Evolutionary conservation across 2,329 filamentous ascomycete genomes (phyloP).

Genomic region (Aspergillus persii): DNA sequence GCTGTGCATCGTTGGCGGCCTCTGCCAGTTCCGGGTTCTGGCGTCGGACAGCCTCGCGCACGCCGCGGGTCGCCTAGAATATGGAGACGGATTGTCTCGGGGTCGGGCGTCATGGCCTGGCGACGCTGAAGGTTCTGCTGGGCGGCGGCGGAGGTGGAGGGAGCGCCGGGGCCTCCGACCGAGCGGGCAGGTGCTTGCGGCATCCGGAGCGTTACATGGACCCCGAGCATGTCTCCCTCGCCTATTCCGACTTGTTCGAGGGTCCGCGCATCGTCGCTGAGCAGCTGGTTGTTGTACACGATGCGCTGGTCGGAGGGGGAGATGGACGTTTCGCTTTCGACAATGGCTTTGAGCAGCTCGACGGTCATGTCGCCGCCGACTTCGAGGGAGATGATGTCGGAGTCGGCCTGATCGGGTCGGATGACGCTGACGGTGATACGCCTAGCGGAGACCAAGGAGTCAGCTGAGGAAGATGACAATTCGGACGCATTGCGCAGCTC

Average conservation of each 20-base stretch:
- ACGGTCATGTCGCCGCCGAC: slow-evolving; percentile 80
- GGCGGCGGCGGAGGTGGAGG: slow-evolving; percentile 13
- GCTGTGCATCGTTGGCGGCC: slow-evolving; percentile 70
- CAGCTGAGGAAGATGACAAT: neutral
- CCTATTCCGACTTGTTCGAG: slow-evolving; percentile 76
- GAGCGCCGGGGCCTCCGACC: slow-evolving; percentile 26
- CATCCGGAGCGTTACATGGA: slow-evolving; percentile 61
- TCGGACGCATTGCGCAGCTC: neutral
- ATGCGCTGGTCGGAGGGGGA: slow-evolving; percentile 73
- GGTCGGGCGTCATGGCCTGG: slow-evolving; percentile 52
- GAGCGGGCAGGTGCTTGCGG: slow-evolving; percentile 31
- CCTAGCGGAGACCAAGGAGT: slow-evolving; percentile 50
- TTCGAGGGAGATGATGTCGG: slow-evolving; percentile 77
- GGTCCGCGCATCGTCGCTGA: slow-evolving; percentile 75
- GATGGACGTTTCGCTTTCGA: slow-evolving; percentile 78
- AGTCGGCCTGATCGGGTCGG: slow-evolving; percentile 67
- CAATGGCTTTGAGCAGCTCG: slow-evolving; percentile 79
- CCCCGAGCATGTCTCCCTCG: slow-evolving; percentile 88
- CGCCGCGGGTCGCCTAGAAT: slow-evolving; percentile 73
- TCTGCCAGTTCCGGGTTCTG: slow-evolving; percentile 74
- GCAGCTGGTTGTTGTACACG: slow-evolving; percentile 82
- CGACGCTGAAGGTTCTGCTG: slow-evolving; percentile 30
- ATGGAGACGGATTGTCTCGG: slow-evolving; percentile 79
- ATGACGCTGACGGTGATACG: slow-evolving; percentile 84
- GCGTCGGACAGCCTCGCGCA: slow-evolving; percentile 68